Evolutionary conservation across 2,329 filamentous ascomycete genomes (phyloP), one percentile per base, ranked within the genome.

Genomic region (Monilinia polystroma): DNA sequence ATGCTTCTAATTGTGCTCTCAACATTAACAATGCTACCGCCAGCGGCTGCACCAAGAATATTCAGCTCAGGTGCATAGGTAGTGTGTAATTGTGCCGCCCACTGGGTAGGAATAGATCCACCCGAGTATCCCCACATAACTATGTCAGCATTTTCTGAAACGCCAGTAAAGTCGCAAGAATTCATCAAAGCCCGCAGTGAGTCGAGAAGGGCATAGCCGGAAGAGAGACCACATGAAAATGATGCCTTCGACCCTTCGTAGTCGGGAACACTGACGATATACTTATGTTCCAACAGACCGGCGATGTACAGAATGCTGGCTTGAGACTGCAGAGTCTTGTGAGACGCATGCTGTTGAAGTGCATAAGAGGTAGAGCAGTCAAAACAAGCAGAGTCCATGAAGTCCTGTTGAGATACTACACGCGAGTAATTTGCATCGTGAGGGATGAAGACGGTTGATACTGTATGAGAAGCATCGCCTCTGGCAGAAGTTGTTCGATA

Each of bases 81-180:
- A 0, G 78, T 75, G 49, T 84, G 82, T 23, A 86, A 72, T 60
- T 85, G 82, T 18, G 81, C 80, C 0, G 84, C 84, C 78, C 80
- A 83, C 38, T 81, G 81, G 2, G 77, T 81, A 0, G 83, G 83
- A n/a, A 86, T 69, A 2, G 80, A 80, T 5, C 84, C 84, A 4
- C 85, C 85, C 0, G 81, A 84, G 72, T 86, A 87, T 1, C 85
- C 85, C 82, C 83, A 86, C 64, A 85, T 41, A 29, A 58, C 67
- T 41, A 57, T 55, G 3, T 54, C 18, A 8, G 63, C 43, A 12
- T 60, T 23, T 2, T 8, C 16, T 2, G 41, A n/a, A 23, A 68
- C 8, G 14, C 62, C 35, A 29, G 49, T 29, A 11, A 54, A 18
- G 16, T 10, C 26, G 3, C n/a, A 7, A 26, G 62, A 64, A 6